Evolutionary conservation across 2,329 filamentous ascomycete genomes (phyloP), one percentile per base, ranked within the genome.

Genomic region (Microsporum audouinii): DNA sequence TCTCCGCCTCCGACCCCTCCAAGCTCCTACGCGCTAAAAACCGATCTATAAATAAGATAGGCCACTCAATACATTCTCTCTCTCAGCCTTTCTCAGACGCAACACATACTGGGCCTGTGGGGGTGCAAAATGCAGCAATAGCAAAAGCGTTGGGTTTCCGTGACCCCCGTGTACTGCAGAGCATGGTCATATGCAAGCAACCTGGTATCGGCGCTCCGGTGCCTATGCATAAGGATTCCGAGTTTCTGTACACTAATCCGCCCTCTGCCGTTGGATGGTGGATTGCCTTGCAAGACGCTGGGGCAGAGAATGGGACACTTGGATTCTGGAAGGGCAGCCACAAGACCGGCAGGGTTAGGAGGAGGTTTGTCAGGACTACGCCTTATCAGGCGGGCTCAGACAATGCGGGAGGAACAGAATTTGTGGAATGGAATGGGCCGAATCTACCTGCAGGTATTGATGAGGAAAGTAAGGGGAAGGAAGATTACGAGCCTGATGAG

Each of bases 161-260:
- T 3, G 89, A 95, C 72, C 89, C 91, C 1, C 79, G 87, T 23
- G 80, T 87, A 3, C 79, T 99, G 59, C 94, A 99, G 79, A 94
- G 88, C 72, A 99, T 99, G 94, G 82, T 97, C 33, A 97, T 99
- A 68, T 96, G 91, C 83, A 99, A 99, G 75, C 92, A 96, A 76
- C 91, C 94, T 27, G 89, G 95, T 75, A 96, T 97, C 59, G 94
- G 94, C 33, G 92, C 89, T 27, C 88, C 88, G 1, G 94, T 97
- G 49, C 90, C 88, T 0, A 84, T 90, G 27, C 94, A 99, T 73
- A 91, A 96, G 76, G 92, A 97, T 74, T 89, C 84, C 65, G 91
- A 90, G 0, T 99, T 97, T 68, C 68, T 99, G 64, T 97, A 95
- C 73, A 97, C 94, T 1, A 79, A 91, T 66, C 88, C 89, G 41